Evolutionary conservation across 2,329 filamentous ascomycete species (phyloP).

Genomic region (Talaromyces atroroseus): DNA sequence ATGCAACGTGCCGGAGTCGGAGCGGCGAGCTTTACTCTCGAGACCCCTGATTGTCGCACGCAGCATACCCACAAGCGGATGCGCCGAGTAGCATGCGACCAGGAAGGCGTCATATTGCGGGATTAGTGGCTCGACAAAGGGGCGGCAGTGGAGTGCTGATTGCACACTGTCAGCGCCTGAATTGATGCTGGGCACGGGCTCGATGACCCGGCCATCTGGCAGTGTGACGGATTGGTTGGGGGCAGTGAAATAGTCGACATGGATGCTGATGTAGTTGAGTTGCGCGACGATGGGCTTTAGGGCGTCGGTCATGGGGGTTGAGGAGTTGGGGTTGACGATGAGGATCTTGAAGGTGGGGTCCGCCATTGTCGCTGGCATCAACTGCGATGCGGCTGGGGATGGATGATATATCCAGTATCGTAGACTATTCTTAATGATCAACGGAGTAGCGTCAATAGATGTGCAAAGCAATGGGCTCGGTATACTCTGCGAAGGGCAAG

Average conservation of each 20-base stretch:
- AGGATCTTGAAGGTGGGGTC: conserved; percentile 25
- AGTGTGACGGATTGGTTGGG: conserved; percentile 26
- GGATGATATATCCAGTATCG: too few species aligned
- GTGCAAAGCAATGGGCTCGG: too few species aligned
- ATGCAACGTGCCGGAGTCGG: not conserved
- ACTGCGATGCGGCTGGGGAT: not conserved
- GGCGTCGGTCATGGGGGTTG: conserved; percentile 39
- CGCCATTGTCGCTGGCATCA: conserved; percentile 1
- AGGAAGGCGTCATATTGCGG: conserved; percentile 64
- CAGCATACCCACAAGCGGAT: conserved; percentile 65
- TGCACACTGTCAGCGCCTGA: conserved; percentile 60
- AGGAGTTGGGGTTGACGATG: conserved; percentile 44
- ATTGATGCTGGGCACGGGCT: conserved; percentile 71
- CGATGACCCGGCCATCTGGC: conserved; percentile 25
- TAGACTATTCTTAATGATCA: not conserved
- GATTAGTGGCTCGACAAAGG: conserved; percentile 44
- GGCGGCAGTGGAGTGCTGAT: conserved; percentile 59
- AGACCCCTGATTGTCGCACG: conserved; percentile 36
- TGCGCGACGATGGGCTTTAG: conserved; percentile 35
- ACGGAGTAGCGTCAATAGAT: not conserved
- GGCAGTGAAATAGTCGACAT: conserved; percentile 38
- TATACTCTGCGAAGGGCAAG: too few species aligned
- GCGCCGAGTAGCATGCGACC: conserved; percentile 82
- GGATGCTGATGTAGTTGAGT: conserved; percentile 32
- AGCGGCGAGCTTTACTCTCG: conserved; percentile 9